Percentiles rank a stretch among this genome's conserved stretches.
These are phyloP conservation scores for Erodium moschatum DNA, from an alignment of 441 rosid species.

Conservation along the genomic window DNA sequence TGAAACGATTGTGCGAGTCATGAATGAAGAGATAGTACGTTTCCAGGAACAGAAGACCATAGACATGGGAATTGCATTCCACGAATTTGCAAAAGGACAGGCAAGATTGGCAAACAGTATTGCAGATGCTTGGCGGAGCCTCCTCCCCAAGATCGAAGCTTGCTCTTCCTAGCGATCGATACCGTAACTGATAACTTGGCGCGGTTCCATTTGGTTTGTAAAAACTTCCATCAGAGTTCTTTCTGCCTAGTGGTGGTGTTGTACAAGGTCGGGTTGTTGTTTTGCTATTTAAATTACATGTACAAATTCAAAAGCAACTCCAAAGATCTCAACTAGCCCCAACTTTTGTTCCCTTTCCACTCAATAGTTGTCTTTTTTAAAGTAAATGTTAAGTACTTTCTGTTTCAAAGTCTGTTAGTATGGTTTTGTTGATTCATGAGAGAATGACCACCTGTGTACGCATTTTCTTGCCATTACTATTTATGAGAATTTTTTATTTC, in stretches of 20 bases:
- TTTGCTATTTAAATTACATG: not conserved
- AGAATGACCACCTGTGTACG: too few relatives aligned
- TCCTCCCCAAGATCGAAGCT: conserved; percentile 90
- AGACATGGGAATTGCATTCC: conserved; percentile 86
- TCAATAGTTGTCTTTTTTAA: too few relatives aligned
- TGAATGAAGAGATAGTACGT: conserved; percentile 81
- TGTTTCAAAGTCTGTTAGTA: too few relatives aligned
- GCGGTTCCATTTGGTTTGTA: not conserved
- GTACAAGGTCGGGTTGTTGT: not conserved
- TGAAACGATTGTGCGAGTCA: conserved; percentile 58
- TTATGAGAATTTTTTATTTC: too few relatives aligned
- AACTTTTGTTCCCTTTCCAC: not conserved
- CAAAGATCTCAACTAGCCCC: not conserved
- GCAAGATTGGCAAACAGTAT: conserved; percentile 67
- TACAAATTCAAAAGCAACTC: not conserved
- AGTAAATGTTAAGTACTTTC: too few relatives aligned
- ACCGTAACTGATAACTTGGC: not conserved
- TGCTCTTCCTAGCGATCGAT: conserved; percentile 26
- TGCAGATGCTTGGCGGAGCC: conserved; percentile 95
- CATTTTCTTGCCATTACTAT: too few relatives aligned
- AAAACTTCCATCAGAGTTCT: not conserved
- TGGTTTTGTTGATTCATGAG: too few relatives aligned
- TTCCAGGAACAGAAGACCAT: conserved; percentile 85
- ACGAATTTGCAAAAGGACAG: conserved; percentile 91
- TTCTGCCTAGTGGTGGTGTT: not conserved